Conservation (phyloP, 1,284 basidiomycete species). For the Erythrobasidium hasegawianum region DNA sequence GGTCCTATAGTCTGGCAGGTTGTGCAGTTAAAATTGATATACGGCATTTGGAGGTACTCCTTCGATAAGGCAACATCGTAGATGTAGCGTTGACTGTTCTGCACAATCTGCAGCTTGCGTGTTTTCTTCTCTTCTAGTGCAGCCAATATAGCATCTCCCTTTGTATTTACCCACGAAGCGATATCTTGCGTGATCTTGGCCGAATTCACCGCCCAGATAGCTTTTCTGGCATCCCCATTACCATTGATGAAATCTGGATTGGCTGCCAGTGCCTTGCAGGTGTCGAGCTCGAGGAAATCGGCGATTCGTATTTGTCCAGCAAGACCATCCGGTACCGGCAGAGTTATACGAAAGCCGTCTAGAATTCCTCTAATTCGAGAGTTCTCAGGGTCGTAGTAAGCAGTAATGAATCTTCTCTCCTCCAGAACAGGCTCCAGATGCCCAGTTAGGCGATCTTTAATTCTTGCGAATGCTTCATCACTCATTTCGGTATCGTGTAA, state of each 20-base stretch:
- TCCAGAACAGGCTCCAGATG: neutral
- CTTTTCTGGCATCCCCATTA: neutral
- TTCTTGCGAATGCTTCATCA: neutral
- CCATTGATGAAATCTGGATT: constrained; percentile 1
- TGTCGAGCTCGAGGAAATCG: neutral
- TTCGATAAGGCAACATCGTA: neutral
- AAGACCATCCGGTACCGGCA: neutral
- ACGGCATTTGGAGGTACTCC: neutral
- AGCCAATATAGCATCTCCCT: neutral
- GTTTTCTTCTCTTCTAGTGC: neutral
- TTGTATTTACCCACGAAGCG: neutral
- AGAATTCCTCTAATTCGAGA: neutral
- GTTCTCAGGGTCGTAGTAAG: neutral
- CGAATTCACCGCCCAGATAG: neutral
- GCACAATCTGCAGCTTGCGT: neutral
- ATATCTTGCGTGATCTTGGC: neutral
- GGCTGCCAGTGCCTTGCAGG: neutral
- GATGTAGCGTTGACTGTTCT: neutral
- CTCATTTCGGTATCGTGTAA: neutral
- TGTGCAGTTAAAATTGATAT: neutral
- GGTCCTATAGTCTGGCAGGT: neutral
- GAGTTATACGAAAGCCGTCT: neutral
- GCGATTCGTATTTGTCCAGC: neutral
- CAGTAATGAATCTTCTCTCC: neutral
- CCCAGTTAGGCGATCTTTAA: neutral